Conservation (phyloP, 2,329 filamentous ascomycete species). For the Monilinia vaccinii-corymbosi region DNA sequence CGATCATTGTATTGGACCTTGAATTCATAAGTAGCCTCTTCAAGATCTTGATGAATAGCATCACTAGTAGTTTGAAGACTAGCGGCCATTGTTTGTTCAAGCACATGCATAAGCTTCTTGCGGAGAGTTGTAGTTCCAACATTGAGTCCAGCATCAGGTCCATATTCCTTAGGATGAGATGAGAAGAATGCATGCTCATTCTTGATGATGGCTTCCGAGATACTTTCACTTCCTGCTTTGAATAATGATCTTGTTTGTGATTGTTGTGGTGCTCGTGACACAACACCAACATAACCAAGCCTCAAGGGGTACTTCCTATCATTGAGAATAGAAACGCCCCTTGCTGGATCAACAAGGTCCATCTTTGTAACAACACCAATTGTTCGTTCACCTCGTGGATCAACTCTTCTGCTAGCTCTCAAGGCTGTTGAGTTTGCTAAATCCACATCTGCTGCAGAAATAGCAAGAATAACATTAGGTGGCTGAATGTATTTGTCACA, state of each 20-base stretch:
- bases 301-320: conserved; percentile 91
- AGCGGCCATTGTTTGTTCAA: conserved; percentile 94
- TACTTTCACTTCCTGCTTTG: conserved; percentile 70
- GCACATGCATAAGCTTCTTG: conserved; percentile 93
- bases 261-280: conserved; percentile 63
- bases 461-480: conserved; percentile 92
- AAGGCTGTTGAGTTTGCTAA: conserved; percentile 92
- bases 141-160: conserved; percentile 58
- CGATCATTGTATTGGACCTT: conserved; percentile 99
- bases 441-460: conserved; percentile 96
- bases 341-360: conserved; percentile 81
- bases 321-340: conserved; percentile 68
- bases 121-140: conserved; percentile 81
- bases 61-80: conserved; percentile 84
- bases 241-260: conserved; percentile 58
- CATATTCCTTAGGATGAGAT: conserved; percentile 72
- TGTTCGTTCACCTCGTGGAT: conserved; percentile 87
- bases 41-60: conserved; percentile 87
- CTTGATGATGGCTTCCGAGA: conserved; percentile 71
- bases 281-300: conserved; percentile 93
- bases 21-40: conserved; percentile 96
- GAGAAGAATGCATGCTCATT: conserved; percentile 87
- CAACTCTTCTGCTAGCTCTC: conserved; percentile 80
- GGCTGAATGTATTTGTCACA: conserved; percentile 98
- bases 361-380: conserved; percentile 99